These are phyloP conservation scores for Wickerhamomyces sp. DNA, from an alignment of 1,139 yeast genomes.

Conservation along the genomic window DNA sequence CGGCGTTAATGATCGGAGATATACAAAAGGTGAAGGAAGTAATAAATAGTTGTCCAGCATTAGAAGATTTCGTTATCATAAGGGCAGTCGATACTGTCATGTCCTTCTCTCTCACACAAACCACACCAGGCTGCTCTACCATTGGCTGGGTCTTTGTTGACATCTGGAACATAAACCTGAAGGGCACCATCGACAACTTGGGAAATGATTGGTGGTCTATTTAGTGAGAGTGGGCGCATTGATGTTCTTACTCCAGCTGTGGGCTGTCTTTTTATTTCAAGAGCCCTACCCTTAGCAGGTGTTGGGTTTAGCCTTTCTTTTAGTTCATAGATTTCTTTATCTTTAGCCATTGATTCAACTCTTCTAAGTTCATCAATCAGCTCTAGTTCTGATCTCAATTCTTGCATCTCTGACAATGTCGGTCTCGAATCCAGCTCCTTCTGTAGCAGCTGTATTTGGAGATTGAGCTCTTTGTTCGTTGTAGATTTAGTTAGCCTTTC, in stretches of 20 bases:
- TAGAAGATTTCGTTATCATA: slow-evolving; percentile 42
- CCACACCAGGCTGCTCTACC: slow-evolving; percentile 89
- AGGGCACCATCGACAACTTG: slow-evolving; percentile 34
- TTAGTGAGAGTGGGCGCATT: slow-evolving; percentile 8
- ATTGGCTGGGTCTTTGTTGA: slow-evolving; percentile 56
- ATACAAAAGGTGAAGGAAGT: too few species aligned
- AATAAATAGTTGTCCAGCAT: not conserved
- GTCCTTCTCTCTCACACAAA: slow-evolving; percentile 86
- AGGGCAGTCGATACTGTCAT: slow-evolving; percentile 83
- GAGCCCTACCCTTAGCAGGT: slow-evolving; percentile 4
- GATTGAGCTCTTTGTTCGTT: slow-evolving; percentile 16
- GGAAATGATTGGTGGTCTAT: slow-evolving; percentile 22
- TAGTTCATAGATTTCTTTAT: slow-evolving; percentile 19
- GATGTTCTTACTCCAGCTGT: slow-evolving; percentile 4
- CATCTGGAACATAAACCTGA: slow-evolving; percentile 51
- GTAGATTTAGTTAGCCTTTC: slow-evolving; percentile 10
- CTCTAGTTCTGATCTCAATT: slow-evolving; percentile 21
- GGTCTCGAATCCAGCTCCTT: slow-evolving; percentile 22
- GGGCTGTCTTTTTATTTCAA: slow-evolving; percentile 1
- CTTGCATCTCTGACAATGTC: slow-evolving; percentile 13
- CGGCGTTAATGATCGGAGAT: too few species aligned
- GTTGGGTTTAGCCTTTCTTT: slow-evolving; percentile 10
- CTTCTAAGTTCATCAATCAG: slow-evolving; percentile 18
- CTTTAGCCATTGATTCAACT: slow-evolving; percentile 20
- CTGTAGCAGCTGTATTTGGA: slow-evolving; percentile 19